phyloP scores from a whole-genome alignment of 768 basidiomycete species.

The Phanerochaete sordida region DNA sequence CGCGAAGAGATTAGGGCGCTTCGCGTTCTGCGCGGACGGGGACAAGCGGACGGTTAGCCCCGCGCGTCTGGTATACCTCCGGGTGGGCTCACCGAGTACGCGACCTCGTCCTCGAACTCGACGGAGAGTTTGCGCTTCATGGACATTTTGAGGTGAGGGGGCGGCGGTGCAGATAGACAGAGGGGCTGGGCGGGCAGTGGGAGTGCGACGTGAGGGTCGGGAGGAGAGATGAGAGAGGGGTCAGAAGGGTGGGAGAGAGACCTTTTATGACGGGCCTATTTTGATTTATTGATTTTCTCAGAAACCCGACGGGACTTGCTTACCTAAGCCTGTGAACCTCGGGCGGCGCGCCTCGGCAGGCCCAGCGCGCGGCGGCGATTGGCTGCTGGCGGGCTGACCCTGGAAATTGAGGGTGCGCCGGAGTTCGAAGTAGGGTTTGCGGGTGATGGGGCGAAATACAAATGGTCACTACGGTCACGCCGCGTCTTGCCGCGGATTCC shows the following conservation, averaged over 20 bases:
- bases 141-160: conserved; percentile 43
- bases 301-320: conserved; percentile 4
- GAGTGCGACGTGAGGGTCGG: conserved; percentile 14
- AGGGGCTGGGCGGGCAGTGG: neutral
- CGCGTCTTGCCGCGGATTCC: neutral
- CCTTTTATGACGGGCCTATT: conserved; percentile 13
- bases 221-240: conserved; percentile 18
- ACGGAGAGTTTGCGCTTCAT: conserved; percentile 66
- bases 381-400: conserved; percentile 2
- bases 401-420: conserved; percentile 9
- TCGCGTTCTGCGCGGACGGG: conserved; percentile 41
- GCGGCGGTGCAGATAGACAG: conserved; percentile 4
- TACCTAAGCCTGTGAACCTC: conserved; percentile 7
- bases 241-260: neutral
- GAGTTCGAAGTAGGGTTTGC: neutral
- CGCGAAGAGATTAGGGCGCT: conserved; percentile 72
- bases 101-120: conserved; percentile 52
- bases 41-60: conserved; percentile 18
- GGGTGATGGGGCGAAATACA: neutral
- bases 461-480: conserved; percentile 5
- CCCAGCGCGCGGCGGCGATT: neutral
- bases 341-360: neutral
- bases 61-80: conserved; percentile 4
- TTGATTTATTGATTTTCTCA: conserved; percentile 12
- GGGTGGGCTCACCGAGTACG: conserved; percentile 26